Evolutionary conservation across 805 yeast genomes (phyloP), one percentile per base, ranked within the genome.

Genomic region (Pichia exigua): DNA sequence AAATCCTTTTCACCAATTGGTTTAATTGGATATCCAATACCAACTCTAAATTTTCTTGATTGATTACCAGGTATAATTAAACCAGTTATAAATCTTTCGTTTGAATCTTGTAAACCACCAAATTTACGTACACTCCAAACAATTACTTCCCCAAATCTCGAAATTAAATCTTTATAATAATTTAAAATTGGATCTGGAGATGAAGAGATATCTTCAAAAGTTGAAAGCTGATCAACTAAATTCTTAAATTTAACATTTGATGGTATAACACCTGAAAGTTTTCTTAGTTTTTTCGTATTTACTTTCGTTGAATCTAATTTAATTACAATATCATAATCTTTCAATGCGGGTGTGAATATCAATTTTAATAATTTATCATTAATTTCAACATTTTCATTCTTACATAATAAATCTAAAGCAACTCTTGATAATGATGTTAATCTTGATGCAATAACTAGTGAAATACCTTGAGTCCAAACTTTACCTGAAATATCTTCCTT

Each of bases 401-500:
- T 59, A 2, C 55, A 42, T 21, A 83, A 65, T 51, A 85, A 64
- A 20, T 76, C 74, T 42, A 79, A 67, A 0, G 92, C 91, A 28
- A 85, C 91, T 57, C 88, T 79, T 1, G 97, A 79, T 54, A 94
- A 75, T 0, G 95, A 91, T 0, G 98, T 92, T 55, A 92, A 70
- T 69, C 99, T 81, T 13, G 91, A 77, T 5, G 96, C 90, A 52
- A 91, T 83, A 10, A 97, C 91, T 50, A 86, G 72, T 2, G 79
- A 71, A 42, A 76, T 61, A 21, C 59, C 59, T 35, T 61, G 59
- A 3, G 71, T 66, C 92, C 96, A 94, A 53, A 88, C 65, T 45
- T 81, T 81, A 44, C 98, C 98, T 13, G 92, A 79, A n/a, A 83
- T 80, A 62, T 94, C 98, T 54, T 81, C 84, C 62, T 82, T 84